Evolutionary conservation across 768 basidiomycete genomes (phyloP).

Genomic region (Crepidotus variabilis): DNA sequence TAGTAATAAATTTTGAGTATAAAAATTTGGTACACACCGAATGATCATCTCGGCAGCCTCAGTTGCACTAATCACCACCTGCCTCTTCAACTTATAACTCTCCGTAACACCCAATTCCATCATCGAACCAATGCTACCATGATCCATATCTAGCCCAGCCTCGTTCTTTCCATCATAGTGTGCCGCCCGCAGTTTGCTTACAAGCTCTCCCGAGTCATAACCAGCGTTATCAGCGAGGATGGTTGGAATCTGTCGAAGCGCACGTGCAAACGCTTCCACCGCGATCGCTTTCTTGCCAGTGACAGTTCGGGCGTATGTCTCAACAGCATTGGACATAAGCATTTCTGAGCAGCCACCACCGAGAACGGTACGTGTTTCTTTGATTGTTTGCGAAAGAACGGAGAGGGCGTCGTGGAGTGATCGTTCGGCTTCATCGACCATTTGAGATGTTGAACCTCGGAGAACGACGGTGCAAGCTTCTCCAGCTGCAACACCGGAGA

Average conservation of each 20-base stretch:
- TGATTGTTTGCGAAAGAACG: constrained; percentile 95
- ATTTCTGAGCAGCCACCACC: constrained; percentile 99
- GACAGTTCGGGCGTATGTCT: constrained; percentile 79
- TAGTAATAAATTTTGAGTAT: constrained; percentile 2
- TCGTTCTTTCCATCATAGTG: constrained; percentile 88
- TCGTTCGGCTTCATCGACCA: constrained; percentile 98
- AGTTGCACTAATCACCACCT: constrained; percentile 90
- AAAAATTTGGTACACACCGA: constrained; percentile 45
- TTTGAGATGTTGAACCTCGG: constrained; percentile 95
- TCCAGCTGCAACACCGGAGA: constrained; percentile 97
- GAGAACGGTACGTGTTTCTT: constrained; percentile 90
- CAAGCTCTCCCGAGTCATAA: constrained; percentile 95
- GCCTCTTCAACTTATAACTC: constrained; percentile 95
- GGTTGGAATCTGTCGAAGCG: constrained; percentile 91
- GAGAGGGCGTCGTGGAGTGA: constrained; percentile 97
- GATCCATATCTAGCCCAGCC: constrained; percentile 89
- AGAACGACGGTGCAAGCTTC: constrained; percentile 98
- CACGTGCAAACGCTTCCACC: constrained; percentile 85
- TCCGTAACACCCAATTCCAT: constrained; percentile 84
- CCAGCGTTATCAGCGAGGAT: constrained; percentile 98
- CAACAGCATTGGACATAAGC: constrained; percentile 94
- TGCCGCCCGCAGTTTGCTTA: constrained; percentile 83
- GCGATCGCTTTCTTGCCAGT: constrained; percentile 96
- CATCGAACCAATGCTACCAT: constrained; percentile 87
- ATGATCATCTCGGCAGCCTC: constrained; percentile 99